Evolutionary conservation across 2,329 filamentous ascomycete genomes (phyloP).

Genomic region (Colletotrichum eremochloae): DNA sequence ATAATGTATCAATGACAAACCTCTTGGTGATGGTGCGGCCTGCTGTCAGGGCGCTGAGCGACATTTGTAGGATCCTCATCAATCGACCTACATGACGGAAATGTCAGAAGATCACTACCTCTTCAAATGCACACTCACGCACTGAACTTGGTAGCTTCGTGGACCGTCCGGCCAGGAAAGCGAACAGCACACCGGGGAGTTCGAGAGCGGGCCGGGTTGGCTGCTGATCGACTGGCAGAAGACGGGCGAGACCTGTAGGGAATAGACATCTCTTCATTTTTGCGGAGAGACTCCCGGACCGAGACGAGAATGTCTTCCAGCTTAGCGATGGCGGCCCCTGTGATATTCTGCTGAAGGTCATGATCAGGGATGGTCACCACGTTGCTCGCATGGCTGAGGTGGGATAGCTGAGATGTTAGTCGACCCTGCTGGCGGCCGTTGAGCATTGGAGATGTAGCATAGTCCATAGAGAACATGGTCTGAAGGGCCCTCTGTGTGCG

Average conservation of each 20-base stretch:
- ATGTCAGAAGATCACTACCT: background rate
- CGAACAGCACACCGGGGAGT: conserved; percentile 41
- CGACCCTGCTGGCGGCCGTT: conserved; percentile 22
- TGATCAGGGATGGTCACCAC: conserved; percentile 32
- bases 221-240: conserved; percentile 24
- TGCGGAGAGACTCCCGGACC: conserved; percentile 63
- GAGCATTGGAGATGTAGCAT: conserved; percentile 29
- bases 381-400: conserved; percentile 10
- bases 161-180: conserved; percentile 63
- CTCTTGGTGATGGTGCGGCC: conserved; percentile 72
- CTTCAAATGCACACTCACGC: conserved; percentile 35
- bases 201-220: conserved; percentile 9
- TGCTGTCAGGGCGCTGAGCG: conserved; percentile 69
- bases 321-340: conserved; percentile 58
- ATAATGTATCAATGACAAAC: conserved; percentile 51
- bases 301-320: conserved; percentile 69
- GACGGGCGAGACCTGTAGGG: conserved; percentile 56
- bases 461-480: conserved; percentile 18
- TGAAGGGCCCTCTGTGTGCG: background rate
- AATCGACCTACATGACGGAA: conserved; percentile 61
- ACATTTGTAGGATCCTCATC: conserved; percentile 70
- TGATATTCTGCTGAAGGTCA: conserved; percentile 29
- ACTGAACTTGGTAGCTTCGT: conserved; percentile 68
- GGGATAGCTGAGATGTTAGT: conserved; percentile 29
- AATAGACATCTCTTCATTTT: conserved; percentile 61